Evolutionary conservation across 2,329 filamentous ascomycete species (phyloP), one percentile per base, ranked within the genome.

Genomic region (Fusarium dimerum): DNA sequence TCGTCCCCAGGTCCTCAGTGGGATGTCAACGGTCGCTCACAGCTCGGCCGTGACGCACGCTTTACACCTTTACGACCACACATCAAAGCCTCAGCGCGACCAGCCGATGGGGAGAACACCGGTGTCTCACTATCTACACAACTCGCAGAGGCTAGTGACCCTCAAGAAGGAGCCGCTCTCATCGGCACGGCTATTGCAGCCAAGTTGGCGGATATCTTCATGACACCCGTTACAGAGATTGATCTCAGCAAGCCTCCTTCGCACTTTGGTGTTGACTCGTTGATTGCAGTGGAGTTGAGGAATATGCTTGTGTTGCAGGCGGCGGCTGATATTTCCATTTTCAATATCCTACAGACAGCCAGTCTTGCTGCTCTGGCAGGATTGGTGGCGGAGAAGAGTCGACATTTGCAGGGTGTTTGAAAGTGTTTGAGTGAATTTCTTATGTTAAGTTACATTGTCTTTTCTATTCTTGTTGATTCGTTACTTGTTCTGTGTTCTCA

Each of bases 231-330:
- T 16, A 51, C 56, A 1, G 59, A 64, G 11, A 47, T 65, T 3
- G 63, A 63, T 13, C 18, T 56, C 2, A 46, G 44, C n/a, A 44
- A 55, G 18, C 51, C 54, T 6, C 40, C 52, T n/a, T 48, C 55
- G n/a, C 40, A 46, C 3, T 57, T 58, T 20, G 62, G 62, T 6
- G 40, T 65, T 6, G 63, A 65, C 20, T 64, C 61, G 6, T 42
- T 65, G 10, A 54, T 65, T 3, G 61, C 60, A 2, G 59, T 64
- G 9, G 63, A 65, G 45, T 30, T 65, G 34, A 43, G 63, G 8
- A 60, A 61, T 38, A 60, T 55, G 60, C 50, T 65, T 11, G 30
- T 55, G 1, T 47, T 43, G 17, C 57, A 61, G n/a, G 51, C 56
- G 8, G 56, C 43, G 11, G 57, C 58, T 2, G 51, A 62, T 4